phyloP scores from a whole-genome alignment of 768 basidiomycete genomes.

The Pisolithus marmoratus region DNA sequence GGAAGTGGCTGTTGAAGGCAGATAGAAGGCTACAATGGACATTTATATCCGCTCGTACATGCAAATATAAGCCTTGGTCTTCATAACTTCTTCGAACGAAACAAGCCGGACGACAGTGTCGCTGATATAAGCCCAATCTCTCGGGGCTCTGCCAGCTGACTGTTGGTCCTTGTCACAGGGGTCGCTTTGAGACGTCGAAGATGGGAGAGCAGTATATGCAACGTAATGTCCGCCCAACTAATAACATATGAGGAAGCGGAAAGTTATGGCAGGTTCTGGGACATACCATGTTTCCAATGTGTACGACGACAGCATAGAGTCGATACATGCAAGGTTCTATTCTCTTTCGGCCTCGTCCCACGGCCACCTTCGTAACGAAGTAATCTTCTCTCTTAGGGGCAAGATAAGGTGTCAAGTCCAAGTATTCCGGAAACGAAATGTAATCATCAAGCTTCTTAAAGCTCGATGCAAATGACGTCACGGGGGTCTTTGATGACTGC shows the following conservation, averaged over 20 bases:
- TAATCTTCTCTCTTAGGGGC: conserved; percentile 76
- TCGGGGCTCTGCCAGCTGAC: conserved; percentile 1
- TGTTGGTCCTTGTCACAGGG: conserved; percentile 9
- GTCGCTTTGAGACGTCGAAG: conserved; percentile 14
- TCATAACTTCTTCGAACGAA: conserved; percentile 82
- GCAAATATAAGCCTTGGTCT: conserved; percentile 88
- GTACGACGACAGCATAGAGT: conserved; percentile 78
- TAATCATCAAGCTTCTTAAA: conserved; percentile 92
- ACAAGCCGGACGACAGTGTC: conserved; percentile 81
- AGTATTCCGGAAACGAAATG: conserved; percentile 80
- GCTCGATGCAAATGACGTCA: conserved; percentile 59
- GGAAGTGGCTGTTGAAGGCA: background rate
- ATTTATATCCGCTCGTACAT: conserved; percentile 76
- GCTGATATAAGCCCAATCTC: conserved; percentile 91
- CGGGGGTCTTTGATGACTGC: conserved; percentile 61
- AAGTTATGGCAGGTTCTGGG: background rate
- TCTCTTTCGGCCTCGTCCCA: conserved; percentile 20
- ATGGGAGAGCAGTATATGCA: conserved; percentile 73
- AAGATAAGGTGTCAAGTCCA: conserved; percentile 83
- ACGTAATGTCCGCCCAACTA: conserved; percentile 89
- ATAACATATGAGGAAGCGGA: conserved; percentile 5
- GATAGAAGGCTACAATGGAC: background rate
- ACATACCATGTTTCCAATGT: conserved; percentile 82
- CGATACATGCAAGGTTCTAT: conserved; percentile 54
- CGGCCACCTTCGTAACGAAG: conserved; percentile 37